Evolutionary conservation across 495 filamentous ascomycete genomes (phyloP), one percentile per base, ranked within the genome.

Genomic region (Barbatosphaeria neglecta): DNA sequence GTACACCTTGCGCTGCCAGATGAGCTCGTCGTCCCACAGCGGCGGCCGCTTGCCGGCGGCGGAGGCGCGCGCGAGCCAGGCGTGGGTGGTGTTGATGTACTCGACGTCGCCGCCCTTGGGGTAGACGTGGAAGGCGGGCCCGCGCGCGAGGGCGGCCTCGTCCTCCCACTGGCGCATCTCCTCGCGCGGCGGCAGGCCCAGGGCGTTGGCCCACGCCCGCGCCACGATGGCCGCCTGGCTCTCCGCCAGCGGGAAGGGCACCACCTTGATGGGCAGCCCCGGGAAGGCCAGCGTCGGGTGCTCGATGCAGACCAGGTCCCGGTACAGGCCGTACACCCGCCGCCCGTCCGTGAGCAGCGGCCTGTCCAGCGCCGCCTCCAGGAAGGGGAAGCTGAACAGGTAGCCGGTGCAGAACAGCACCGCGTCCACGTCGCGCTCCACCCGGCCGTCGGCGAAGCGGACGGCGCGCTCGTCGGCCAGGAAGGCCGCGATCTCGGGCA

Each of bases 211-310:
- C 78, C 81, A 94, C 2, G 87, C 74, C 4, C 87, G 75, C 11
- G 87, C 78, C 46, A 95, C 73, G 2, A 84, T 72, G 9, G 86
- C 80, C 3, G 78, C 81, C 58, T 95, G 90, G n/a, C 73, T 77
- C 57, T 95, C 86, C 1, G 80, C 68, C 6, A 89, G 54, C 3
- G 84, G 81, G 55, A 95, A 95, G 2, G 90, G 90, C 20, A 93
- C 81, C 10, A 94, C 77, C 50, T 84, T 83, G 50, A 87, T 82
- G 3, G 82, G 77, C 18, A 96, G 65, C 0, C 75, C 83, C 0
- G 83, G 71, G 51, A 95, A 89, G 2, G 80, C 82, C 4, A 98
- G 66, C 0, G 87, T 90, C 3, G 90, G 86, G 42, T 86, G 75
- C 3, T 76, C 64, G 13, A 75, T 80, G 56, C 84, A 82, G 59